Conservation (phyloP, 441 rosid genomes). For the Cnidoscolus chayamansa region DNA sequence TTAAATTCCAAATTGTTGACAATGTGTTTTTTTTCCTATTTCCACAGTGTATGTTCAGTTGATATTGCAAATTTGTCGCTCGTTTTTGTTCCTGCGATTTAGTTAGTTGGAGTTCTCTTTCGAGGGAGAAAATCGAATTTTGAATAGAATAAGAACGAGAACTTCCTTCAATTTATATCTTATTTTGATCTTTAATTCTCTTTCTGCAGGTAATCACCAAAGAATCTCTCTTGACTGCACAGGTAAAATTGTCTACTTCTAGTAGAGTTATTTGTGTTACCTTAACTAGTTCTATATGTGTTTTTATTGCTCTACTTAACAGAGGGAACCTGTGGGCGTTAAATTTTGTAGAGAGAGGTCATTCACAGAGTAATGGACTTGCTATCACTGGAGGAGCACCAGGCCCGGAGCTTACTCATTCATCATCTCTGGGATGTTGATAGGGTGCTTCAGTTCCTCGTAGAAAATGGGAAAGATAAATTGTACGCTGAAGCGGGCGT, state of each 20-base stretch:
- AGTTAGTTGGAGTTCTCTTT: background rate
- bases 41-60: background rate
- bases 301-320: background rate
- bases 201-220: conserved; percentile 59
- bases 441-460: conserved; percentile 48
- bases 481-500: conserved; percentile 48
- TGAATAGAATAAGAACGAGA: background rate
- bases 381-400: conserved; percentile 49
- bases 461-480: conserved; percentile 49
- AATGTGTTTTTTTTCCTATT: background rate
- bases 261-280: background rate
- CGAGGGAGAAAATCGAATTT: background rate
- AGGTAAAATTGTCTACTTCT: conserved; percentile 36
- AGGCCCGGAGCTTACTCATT: conserved; percentile 51
- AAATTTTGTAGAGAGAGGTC: conserved; percentile 46
- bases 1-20: background rate
- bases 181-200: background rate
- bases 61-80: background rate
- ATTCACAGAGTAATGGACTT: conserved; percentile 57
- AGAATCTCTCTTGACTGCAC: conserved; percentile 62
- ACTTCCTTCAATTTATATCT: background rate
- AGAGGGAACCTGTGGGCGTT: background rate
- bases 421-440: conserved; percentile 64
- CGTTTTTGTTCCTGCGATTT: background rate
- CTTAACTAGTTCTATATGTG: background rate